Base-by-base conservation (phyloP, 768 basidiomycete genomes). In the Pulveroboletus frians region DNA sequence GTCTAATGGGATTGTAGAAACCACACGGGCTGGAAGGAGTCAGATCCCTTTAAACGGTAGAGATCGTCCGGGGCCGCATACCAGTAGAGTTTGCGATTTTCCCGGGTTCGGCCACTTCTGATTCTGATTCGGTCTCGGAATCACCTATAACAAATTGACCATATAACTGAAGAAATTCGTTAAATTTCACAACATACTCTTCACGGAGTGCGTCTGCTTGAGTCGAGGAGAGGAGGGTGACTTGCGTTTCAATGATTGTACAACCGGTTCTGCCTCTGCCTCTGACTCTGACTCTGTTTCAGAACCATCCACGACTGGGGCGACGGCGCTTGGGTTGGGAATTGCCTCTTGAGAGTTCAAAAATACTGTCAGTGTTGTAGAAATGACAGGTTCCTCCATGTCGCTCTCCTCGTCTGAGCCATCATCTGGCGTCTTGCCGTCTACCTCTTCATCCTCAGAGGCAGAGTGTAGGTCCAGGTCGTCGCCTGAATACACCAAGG, bases 401-500 rank as follows among this genome's bases (percentile, higher is more conserved):
- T 65, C 65, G 32, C 64, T 63, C 37, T 62, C 64, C 32, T 57
- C 54, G 31, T 60, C 53, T 17, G 57, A 56, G 23, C 53, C 56
- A 10, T 32, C 27, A 30, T 60, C 56, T 5, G 53, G 47, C 8
- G 51, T 54, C 3, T 60, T 56, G 17, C 61, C 66, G 8, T 51
- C 56, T 8, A 57, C 57, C 7, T 54, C 57, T 3, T 66, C 66
- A 15, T 68, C 62, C 54, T 80, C 79, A 8, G 76, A 77, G 18
- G 73, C 80, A 23, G 80, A 80, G 27, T 78, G 76, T 15, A 81
- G 58, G 34, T 73, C 74, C 34, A 83, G 55, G 38, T 75, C 70
- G 49, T 69, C 58, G 7, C 64, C 76, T 73, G 50, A 40, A 57
- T 2, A 18, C 32, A 49, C 14, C 7, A 14, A 43, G 15, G 18